phyloP scores from a whole-genome alignment of 2,329 filamentous ascomycete genomes.

The Xylariaceae sp. region DNA sequence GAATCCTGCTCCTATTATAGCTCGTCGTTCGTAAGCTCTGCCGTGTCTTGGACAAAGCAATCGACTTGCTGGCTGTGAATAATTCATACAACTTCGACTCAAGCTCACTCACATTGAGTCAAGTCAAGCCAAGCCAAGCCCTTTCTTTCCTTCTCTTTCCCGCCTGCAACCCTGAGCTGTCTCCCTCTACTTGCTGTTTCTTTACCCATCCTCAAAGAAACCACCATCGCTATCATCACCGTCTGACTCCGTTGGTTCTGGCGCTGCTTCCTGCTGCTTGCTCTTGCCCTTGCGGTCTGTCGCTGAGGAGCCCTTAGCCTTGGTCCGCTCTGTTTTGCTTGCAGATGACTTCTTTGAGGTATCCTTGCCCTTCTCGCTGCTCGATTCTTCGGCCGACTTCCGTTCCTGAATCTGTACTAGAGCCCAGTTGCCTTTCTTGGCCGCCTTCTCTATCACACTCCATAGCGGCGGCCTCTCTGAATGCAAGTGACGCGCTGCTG shows the following conservation, averaged over 20 bases:
- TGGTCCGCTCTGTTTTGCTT: constrained; percentile 11
- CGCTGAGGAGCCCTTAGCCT: constrained; percentile 14
- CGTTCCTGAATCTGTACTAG: constrained; percentile 30
- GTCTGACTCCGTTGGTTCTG: constrained; percentile 26
- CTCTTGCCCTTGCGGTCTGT: constrained; percentile 26
- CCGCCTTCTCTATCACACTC: constrained; percentile 59
- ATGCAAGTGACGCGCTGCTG: constrained; percentile 39
- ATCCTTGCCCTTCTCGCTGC: constrained; percentile 11
- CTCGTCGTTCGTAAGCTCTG: not conserved
- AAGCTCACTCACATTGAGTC: no score
- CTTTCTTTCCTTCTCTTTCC: constrained; percentile 19
- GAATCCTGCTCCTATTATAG: not conserved
- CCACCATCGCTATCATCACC: constrained; percentile 48
- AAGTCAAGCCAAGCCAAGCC: no score
- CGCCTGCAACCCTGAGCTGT: not conserved
- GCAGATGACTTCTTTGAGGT: constrained; percentile 13
- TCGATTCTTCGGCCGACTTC: constrained; percentile 17
- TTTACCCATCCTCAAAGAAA: constrained; percentile 47
- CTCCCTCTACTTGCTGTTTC: not conserved
- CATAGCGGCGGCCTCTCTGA: constrained; percentile 57
- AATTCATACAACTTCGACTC: not conserved
- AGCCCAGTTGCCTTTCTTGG: constrained; percentile 34
- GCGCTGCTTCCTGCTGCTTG: constrained; percentile 35
- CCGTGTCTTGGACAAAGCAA: not conserved
- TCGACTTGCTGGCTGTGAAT: not conserved